Evolutionary conservation across 257 asterid genomes (phyloP).

Genomic region (Fraxinus quadrangulata): DNA sequence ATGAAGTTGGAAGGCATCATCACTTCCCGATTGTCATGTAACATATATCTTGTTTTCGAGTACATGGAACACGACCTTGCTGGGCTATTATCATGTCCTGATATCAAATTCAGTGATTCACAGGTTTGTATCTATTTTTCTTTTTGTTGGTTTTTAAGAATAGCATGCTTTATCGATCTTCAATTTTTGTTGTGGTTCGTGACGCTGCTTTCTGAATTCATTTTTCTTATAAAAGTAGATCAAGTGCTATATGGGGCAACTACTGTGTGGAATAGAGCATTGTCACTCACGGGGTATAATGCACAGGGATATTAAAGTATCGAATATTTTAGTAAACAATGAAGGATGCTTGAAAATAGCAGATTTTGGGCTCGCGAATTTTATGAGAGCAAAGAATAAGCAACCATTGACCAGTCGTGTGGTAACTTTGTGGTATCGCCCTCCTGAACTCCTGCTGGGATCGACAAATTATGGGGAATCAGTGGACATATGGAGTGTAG

Average conservation of each 20-base stretch:
- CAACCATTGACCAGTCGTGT: slow-evolving; percentile 83
- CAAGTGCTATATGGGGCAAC: slow-evolving; percentile 90
- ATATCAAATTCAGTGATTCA: slow-evolving; percentile 80
- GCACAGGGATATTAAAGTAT: slow-evolving; percentile 86
- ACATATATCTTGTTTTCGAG: slow-evolving; percentile 87
- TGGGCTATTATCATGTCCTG: slow-evolving; percentile 81
- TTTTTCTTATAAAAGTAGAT: slow-evolving; percentile 51
- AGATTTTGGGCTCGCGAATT: slow-evolving; percentile 93
- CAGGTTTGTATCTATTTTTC: slow-evolving; percentile 48
- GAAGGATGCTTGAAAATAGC: slow-evolving; percentile 79
- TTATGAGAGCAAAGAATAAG: slow-evolving; percentile 46
- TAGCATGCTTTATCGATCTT: not conserved
- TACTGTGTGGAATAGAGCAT: slow-evolving; percentile 74
- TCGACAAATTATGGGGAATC: slow-evolving; percentile 72
- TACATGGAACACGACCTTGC: slow-evolving; percentile 99
- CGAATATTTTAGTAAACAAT: slow-evolving; percentile 80
- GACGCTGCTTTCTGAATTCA: slow-evolving; percentile 1
- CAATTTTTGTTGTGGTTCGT: not conserved
- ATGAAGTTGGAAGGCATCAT: slow-evolving; percentile 95
- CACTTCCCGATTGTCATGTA: slow-evolving; percentile 71
- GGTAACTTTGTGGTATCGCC: slow-evolving; percentile 96
- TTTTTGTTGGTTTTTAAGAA: not conserved
- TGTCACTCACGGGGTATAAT: slow-evolving; percentile 81
- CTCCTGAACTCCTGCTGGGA: slow-evolving; percentile 93
- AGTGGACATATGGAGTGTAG: slow-evolving; percentile 91